phyloP scores from a whole-genome alignment of 345 rosid genomes.

The Pistacia atlantica region DNA sequence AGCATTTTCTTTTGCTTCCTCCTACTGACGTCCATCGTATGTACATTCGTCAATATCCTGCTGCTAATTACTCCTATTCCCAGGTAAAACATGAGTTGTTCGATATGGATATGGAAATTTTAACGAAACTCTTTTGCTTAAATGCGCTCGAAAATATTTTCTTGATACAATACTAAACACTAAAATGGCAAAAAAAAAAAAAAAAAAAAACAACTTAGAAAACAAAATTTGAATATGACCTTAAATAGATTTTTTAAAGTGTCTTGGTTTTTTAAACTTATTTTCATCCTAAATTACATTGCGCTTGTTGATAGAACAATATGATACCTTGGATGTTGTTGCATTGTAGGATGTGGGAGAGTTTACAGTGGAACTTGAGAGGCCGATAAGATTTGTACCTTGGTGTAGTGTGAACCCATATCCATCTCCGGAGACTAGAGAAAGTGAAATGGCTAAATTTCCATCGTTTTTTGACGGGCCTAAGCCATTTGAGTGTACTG shows the following conservation, averaged over 20 bases:
- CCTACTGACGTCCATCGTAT: constrained; percentile 85
- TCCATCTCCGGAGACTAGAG: constrained; percentile 48
- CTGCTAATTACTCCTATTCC: constrained; percentile 58
- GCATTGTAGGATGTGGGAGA: constrained; percentile 47
- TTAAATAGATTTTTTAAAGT: too few relatives aligned
- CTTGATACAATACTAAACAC: too few relatives aligned
- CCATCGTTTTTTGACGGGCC: constrained; percentile 82
- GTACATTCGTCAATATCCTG: constrained; percentile 67
- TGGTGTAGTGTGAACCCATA: constrained; percentile 89
- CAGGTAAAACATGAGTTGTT: constrained; percentile 21
- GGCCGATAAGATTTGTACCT: constrained; percentile 61
- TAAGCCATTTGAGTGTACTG: constrained; percentile 66
- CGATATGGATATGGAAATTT: too few relatives aligned
- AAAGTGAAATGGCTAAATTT: constrained; percentile 51
- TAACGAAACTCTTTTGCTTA: too few relatives aligned
- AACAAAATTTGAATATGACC: too few relatives aligned
- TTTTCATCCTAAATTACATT: too few relatives aligned
- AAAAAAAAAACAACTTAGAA: too few relatives aligned
- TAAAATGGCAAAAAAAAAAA: too few relatives aligned
- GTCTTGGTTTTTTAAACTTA: too few relatives aligned
- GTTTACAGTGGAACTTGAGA: constrained; percentile 64
- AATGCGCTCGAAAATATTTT: too few relatives aligned
- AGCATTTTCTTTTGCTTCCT: constrained; percentile 80
- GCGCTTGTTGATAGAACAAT: background rate
- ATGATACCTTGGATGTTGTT: background rate